Evolutionary conservation across 495 filamentous ascomycete species (phyloP), one percentile per base, ranked within the genome.

Genomic region (Tuber borchii): DNA sequence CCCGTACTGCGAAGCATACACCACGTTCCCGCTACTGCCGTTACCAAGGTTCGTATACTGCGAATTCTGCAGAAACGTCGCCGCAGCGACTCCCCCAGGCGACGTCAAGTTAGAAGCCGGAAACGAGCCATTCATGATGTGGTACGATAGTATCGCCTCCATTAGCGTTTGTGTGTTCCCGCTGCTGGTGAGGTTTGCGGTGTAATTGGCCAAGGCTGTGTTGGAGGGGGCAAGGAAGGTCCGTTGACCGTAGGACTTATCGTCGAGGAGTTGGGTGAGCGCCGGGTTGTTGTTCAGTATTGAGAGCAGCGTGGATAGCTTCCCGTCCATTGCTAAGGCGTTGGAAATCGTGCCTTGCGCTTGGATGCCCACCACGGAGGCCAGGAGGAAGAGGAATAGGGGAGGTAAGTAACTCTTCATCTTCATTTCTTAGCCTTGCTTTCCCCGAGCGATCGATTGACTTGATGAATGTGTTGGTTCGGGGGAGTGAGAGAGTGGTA

Each of bases 91-190:
- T 19, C 56, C 56, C 14, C 56, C 56, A 3, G 12, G 56, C 14
- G 56, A 65, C 12, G 56, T 34, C 56, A 65, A 31, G 31, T 17
- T 34, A 4, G 56, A 65, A 34, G 56, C 56, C 12, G 56, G 56
- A 19, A 65, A 65, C 26, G 56, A 65, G 56, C 56, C 56, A 65
- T 65, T 65, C 56, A 65, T 34, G 56, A 65, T 34, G 14, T 65
- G 56, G 31, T 65, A 65, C 26, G 56, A 31, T 14, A 65, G 56
- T 2, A 65, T 31, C n/a, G 56, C 56, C 56, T 65, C 56, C 56
- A 65, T 31, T n/a, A 31, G 56, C 56, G 26, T 65, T 65, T 31
- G n/a, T n/a, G 56, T 14, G 56, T n/a, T 16, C n/a, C 10, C 51
- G 10, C 9, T 2, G 6, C n/a, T 65, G n/a, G 56, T 31, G 56